A percentile compares a stretch with the other conserved stretches of the same genome.
Conservation (phyloP, 2,329 filamentous ascomycete species). For the Dactylellina haptotyla region DNA sequence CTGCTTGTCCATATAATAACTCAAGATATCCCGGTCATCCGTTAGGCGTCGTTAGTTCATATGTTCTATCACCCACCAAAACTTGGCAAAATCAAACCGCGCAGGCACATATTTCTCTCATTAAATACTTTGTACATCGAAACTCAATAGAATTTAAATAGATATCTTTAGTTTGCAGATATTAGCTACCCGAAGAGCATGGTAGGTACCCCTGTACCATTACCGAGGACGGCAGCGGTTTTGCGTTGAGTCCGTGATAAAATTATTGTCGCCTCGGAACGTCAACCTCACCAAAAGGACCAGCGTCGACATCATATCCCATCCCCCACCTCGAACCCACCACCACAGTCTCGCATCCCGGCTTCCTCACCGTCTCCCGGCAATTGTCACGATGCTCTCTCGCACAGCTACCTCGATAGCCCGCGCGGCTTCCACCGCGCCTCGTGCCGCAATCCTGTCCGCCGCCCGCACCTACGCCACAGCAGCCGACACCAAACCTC, state of each 20-base stretch:
- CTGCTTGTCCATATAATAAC: too few species aligned
- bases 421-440: conserved; percentile 65
- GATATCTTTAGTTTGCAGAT: too few species aligned
- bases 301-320: conserved; percentile 29
- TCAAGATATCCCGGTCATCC: too few species aligned
- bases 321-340: conserved; percentile 6
- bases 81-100: too few species aligned
- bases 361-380: neutral
- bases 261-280: conserved; percentile 43
- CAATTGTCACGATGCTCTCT: conserved; percentile 42
- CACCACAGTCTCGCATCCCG: conserved; percentile 8
- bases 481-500: conserved; percentile 77
- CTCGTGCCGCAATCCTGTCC: conserved; percentile 73
- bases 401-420: conserved; percentile 52
- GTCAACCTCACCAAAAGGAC: conserved; percentile 43
- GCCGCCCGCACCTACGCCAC: conserved; percentile 73
- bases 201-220: too few species aligned
- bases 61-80: too few species aligned
- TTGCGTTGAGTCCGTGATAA: conserved; percentile 46
- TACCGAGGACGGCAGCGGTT: neutral
- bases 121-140: too few species aligned
- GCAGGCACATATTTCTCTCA: too few species aligned
- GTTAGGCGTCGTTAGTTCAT: too few species aligned
- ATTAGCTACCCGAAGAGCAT: too few species aligned
- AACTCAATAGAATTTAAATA: too few species aligned